Conservation (phyloP, 441 rosid species). For the Populus tomentosa region DNA sequence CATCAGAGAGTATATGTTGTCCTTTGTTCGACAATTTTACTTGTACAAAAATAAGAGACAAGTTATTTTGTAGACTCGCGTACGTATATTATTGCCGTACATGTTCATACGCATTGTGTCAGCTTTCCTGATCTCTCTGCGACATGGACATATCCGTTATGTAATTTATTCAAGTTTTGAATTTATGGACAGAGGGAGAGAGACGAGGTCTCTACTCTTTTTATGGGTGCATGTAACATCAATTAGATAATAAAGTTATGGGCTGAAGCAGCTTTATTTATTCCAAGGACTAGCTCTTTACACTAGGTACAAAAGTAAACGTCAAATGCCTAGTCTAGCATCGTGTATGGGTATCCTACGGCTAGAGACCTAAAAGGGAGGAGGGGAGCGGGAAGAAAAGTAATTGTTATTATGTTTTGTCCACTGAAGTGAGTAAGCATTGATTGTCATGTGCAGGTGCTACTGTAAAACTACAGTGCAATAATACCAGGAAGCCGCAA, state of each 20-base stretch:
- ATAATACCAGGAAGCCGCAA: slow-evolving; percentile 37
- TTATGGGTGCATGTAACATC: neutral
- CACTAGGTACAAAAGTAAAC: neutral
- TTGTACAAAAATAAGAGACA: too few species aligned
- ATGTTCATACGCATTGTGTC: too few species aligned
- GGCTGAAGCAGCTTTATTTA: neutral
- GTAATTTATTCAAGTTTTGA: neutral
- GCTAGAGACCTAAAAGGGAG: too few species aligned
- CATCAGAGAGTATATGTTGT: too few species aligned
- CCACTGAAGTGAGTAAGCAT: neutral
- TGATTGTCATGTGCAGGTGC: slow-evolving; percentile 37
- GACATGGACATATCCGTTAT: too few species aligned
- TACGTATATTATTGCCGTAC: too few species aligned
- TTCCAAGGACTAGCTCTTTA: neutral
- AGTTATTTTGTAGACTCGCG: too few species aligned
- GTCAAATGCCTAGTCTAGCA: neutral
- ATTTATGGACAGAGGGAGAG: neutral
- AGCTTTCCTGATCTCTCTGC: too few species aligned
- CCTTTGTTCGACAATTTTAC: too few species aligned
- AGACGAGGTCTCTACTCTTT: neutral
- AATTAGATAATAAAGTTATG: neutral
- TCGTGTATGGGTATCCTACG: neutral
- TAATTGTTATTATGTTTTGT: neutral
- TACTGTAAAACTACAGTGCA: slow-evolving; percentile 60
- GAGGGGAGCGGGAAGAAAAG: neutral